Evolutionary conservation across 2,329 filamentous ascomycete species (phyloP).

Genomic region (Fusarium liriodendri): DNA sequence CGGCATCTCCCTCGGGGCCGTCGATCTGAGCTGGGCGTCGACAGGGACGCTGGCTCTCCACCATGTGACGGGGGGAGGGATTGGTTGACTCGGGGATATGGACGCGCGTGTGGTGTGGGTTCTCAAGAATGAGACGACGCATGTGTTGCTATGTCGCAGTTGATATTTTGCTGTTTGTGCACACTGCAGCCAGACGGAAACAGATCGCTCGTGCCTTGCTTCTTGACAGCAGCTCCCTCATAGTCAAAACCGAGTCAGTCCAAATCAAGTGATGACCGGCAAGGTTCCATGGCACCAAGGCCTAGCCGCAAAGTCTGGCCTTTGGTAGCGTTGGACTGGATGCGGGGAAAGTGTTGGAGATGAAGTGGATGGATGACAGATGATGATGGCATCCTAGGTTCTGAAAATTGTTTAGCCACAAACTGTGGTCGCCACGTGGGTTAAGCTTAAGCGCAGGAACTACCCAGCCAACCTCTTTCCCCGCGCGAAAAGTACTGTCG

Average conservation of each 20-base stretch:
- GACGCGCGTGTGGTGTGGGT: slow-evolving; percentile 16
- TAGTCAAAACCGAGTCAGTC: background rate
- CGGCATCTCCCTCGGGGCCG: slow-evolving; percentile 17
- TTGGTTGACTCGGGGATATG: slow-evolving; percentile 21
- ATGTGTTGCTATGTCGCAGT: background rate
- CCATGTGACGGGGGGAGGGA: background rate
- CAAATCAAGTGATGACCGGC: background rate
- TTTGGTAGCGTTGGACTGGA: slow-evolving; percentile 1
- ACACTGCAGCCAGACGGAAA: background rate
- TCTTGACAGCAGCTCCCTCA: background rate
- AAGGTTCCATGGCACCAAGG: background rate
- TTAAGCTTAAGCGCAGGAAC: slow-evolving; percentile 6
- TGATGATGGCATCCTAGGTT: slow-evolving; percentile 7
- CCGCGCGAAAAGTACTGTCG: background rate
- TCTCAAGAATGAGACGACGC: slow-evolving; percentile 18
- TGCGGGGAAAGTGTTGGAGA: slow-evolving; percentile 32
- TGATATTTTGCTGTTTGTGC: background rate
- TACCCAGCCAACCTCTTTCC: background rate
- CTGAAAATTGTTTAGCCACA: slow-evolving; percentile 5
- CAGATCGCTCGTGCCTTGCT: background rate
- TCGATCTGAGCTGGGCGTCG: slow-evolving; percentile 17
- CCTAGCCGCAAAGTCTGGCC: background rate
- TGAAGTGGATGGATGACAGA: slow-evolving; percentile 19
- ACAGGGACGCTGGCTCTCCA: slow-evolving; percentile 8
- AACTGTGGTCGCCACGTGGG: slow-evolving; percentile 14